Evolutionary conservation across 768 basidiomycete species (phyloP).

Genomic region (Lentinus tigrinus): DNA sequence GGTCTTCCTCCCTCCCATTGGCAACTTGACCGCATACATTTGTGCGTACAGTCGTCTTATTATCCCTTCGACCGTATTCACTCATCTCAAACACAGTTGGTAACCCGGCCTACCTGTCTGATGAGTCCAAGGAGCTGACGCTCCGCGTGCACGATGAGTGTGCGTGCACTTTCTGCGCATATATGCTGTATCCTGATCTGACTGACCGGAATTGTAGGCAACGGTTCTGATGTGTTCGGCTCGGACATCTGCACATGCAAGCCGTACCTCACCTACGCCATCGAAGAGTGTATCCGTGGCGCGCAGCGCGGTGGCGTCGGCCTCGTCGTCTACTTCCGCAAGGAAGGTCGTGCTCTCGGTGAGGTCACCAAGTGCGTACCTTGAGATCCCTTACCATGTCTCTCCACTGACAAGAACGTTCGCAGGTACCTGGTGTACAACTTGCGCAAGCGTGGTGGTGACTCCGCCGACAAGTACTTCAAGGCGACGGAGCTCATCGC

Average conservation of each 20-base stretch:
- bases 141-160: slow-evolving; percentile 95
- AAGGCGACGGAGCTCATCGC: slow-evolving; percentile 91
- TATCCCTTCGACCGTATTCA: neutral
- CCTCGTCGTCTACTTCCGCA: slow-evolving; percentile 90
- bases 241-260: slow-evolving; percentile 93
- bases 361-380: slow-evolving; percentile 81
- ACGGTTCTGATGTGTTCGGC: slow-evolving; percentile 95
- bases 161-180: slow-evolving; percentile 28
- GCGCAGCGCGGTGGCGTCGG: slow-evolving; percentile 88
- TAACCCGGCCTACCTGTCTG: slow-evolving; percentile 72
- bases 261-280: slow-evolving; percentile 89
- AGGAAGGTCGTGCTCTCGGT: slow-evolving; percentile 90
- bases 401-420: neutral
- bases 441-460: slow-evolving; percentile 90
- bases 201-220: slow-evolving; percentile 47
- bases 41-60: slow-evolving; percentile 44
- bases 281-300: slow-evolving; percentile 87
- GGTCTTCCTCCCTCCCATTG: slow-evolving; percentile 94
- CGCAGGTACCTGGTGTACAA: slow-evolving; percentile 91
- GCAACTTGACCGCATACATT: slow-evolving; percentile 88
- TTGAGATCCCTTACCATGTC: neutral
- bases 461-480: slow-evolving; percentile 93
- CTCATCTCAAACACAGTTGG: slow-evolving; percentile 54
- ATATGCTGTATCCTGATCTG: neutral
- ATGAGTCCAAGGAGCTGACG: slow-evolving; percentile 77